Evolutionary conservation across 164 flowering plant species (phyloP).

Genomic region (Amborella trichopoda): DNA sequence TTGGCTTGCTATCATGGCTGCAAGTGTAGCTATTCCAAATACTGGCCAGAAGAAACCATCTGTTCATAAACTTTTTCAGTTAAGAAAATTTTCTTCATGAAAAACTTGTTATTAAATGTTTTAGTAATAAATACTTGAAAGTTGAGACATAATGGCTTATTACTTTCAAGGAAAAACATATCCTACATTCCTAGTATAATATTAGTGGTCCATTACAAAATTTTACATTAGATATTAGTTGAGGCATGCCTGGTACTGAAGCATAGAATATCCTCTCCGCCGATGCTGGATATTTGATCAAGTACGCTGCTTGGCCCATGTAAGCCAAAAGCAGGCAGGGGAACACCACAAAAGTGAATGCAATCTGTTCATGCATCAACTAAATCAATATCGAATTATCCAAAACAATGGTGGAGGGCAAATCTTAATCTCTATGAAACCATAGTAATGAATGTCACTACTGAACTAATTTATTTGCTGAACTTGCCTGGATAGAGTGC

Average conservation of each 20-base stretch:
- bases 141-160: background rate
- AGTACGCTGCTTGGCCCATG: conserved; percentile 71
- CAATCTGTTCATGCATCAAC: conserved; percentile 29
- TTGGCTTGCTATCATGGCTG: conserved; percentile 82
- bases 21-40: conserved; percentile 53
- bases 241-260: conserved; percentile 74
- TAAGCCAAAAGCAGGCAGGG: conserved; percentile 77
- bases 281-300: conserved; percentile 37
- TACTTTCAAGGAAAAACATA: background rate
- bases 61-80: conserved; percentile 5
- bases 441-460: background rate
- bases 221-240: background rate
- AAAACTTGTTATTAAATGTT: background rate
- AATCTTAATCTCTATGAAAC: background rate
- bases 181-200: background rate
- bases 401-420: background rate
- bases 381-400: background rate
- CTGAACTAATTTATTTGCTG: background rate
- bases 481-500: background rate
- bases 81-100: background rate
- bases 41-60: conserved; percentile 67
- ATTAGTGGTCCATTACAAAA: background rate
- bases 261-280: conserved; percentile 47
- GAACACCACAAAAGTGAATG: conserved; percentile 52
- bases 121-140: background rate